Percentiles rank a stretch among this genome's conserved stretches.
Conservation (phyloP, 2,329 filamentous ascomycete genomes). For the Sordariomycetes sp. region DNA sequence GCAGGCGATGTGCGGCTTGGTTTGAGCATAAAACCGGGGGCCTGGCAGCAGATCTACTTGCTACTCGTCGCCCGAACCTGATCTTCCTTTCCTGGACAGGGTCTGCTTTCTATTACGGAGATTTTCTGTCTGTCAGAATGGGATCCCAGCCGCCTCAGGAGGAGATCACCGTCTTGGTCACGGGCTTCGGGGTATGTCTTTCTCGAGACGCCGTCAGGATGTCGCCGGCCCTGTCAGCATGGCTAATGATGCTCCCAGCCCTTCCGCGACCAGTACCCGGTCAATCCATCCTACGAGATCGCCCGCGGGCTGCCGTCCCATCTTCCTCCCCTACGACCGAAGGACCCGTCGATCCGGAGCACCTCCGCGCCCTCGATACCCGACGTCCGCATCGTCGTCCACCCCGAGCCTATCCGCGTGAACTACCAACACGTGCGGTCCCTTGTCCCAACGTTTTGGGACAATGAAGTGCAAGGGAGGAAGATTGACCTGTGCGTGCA, state of each 20-base stretch:
- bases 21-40: too few relatives aligned
- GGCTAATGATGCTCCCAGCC: too few relatives aligned
- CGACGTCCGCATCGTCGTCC: slow-evolving; percentile 43
- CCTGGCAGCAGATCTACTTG: too few relatives aligned
- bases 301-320: slow-evolving; percentile 56
- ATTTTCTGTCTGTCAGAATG: slow-evolving; percentile 2
- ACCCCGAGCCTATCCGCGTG: slow-evolving; percentile 60
- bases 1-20: too few relatives aligned
- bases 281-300: slow-evolving; percentile 79
- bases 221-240: too few relatives aligned
- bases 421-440: slow-evolving; percentile 58
- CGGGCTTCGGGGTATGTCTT: slow-evolving; percentile 6
- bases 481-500: slow-evolving; percentile 60
- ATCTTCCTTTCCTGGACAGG: background rate
- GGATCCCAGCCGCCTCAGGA: slow-evolving; percentile 5
- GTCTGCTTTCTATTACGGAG: background rate
- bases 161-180: slow-evolving; percentile 7
- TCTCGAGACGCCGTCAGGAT: too few relatives aligned
- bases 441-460: slow-evolving; percentile 56
- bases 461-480: slow-evolving; percentile 21
- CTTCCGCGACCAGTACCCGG: slow-evolving; percentile 60
- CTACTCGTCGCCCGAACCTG: too few relatives aligned
- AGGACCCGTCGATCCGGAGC: slow-evolving; percentile 21
- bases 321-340: slow-evolving; percentile 42
- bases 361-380: slow-evolving; percentile 4